These are phyloP conservation scores for Thozetella sp. DNA, from an alignment of 495 filamentous ascomycete genomes.

Conservation along the genomic window DNA sequence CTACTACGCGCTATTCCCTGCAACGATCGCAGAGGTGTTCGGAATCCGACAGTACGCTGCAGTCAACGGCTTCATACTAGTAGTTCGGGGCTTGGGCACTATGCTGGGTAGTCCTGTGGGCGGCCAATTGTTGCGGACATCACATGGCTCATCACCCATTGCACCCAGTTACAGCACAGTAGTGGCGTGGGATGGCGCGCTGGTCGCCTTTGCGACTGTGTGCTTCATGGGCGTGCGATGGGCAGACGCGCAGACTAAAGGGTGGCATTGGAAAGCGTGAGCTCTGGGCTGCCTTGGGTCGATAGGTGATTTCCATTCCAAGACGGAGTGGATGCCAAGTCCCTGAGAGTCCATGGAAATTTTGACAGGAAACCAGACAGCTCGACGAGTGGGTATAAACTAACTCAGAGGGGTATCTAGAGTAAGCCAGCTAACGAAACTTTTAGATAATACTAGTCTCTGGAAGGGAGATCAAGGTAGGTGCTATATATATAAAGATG, in stretches of 20 bases:
- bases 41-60: constrained; percentile 59
- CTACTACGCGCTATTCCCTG: constrained; percentile 47
- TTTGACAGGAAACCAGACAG: no score
- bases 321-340: no score
- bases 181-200: constrained; percentile 35
- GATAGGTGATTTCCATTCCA: no score
- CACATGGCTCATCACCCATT: constrained; percentile 13
- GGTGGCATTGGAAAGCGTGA: constrained; percentile 30
- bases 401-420: no score
- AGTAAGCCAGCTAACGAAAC: no score
- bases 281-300: background rate
- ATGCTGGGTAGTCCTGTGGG: constrained; percentile 56
- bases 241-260: constrained; percentile 33
- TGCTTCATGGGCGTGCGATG: constrained; percentile 36
- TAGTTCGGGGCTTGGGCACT: constrained; percentile 55
- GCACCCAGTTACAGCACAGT: constrained; percentile 20
- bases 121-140: constrained; percentile 34
- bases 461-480: no score
- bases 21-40: constrained; percentile 58
- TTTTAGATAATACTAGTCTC: no score
- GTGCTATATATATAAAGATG: no score
- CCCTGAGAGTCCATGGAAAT: no score
- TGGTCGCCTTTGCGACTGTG: constrained; percentile 25
- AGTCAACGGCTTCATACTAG: constrained; percentile 59
- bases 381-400: no score